phyloP scores from a whole-genome alignment of 2,329 filamentous ascomycete genomes.

The Ceratocystis destructans region DNA sequence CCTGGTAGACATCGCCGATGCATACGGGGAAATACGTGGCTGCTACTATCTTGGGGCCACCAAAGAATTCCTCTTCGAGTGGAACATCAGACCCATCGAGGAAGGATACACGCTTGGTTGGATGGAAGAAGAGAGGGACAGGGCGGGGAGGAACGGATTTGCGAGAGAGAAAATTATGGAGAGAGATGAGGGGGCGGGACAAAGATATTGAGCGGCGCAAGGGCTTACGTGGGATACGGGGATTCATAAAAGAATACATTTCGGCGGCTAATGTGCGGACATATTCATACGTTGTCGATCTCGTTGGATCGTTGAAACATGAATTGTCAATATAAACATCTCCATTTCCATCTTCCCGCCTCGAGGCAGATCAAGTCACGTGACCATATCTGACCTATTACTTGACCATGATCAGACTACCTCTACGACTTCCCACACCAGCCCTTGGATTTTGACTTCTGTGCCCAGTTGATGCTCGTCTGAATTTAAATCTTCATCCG shows the following conservation, averaged over 20 bases:
- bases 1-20: not conserved
- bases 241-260: too few relatives aligned
- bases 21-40: conserved; percentile 2
- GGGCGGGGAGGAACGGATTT: too few relatives aligned
- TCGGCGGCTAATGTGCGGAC: too few relatives aligned
- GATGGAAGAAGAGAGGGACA: not conserved
- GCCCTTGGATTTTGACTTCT: not conserved
- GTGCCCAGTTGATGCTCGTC: not conserved
- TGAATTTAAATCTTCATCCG: not conserved
- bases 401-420: not conserved
- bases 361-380: not conserved
- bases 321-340: too few relatives aligned
- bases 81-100: not conserved
- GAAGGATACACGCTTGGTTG: conserved; percentile 1
- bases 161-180: too few relatives aligned
- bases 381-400: not conserved
- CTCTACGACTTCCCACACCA: conserved; percentile 12
- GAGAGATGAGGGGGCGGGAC: too few relatives aligned
- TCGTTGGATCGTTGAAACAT: too few relatives aligned
- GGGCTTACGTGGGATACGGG: too few relatives aligned
- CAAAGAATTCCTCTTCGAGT: conserved; percentile 7
- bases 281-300: too few relatives aligned
- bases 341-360: too few relatives aligned
- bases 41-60: not conserved
- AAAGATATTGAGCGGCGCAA: too few relatives aligned